Conservation (phyloP, 2,329 filamentous ascomycete species). For the Penicillium sumatraense region DNA sequence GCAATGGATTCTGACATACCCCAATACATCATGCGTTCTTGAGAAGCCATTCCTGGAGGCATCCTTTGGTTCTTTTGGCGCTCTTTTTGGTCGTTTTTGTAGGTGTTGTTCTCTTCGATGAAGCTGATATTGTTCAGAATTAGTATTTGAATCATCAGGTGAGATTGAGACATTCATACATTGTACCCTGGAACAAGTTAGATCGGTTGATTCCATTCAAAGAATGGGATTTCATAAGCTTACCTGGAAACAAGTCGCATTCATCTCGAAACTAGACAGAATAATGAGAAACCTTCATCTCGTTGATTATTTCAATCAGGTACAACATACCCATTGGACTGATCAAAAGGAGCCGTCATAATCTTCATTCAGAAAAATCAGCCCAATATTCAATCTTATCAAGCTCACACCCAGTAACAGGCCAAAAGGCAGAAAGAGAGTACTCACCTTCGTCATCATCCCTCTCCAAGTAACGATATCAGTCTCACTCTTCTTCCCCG, state of each 20-base stretch:
- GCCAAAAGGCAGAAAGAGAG: too few relatives aligned
- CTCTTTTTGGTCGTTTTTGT: slow-evolving; percentile 67
- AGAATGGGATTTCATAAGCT: slow-evolving; percentile 15
- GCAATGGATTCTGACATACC: slow-evolving; percentile 57
- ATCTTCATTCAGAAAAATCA: slow-evolving; percentile 61
- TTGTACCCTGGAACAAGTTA: slow-evolving; percentile 52
- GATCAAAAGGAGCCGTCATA: slow-evolving; percentile 80
- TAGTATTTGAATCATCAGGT: background rate
- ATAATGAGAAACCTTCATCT: too few relatives aligned
- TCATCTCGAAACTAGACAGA: slow-evolving; percentile 83
- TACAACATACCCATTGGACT: slow-evolving; percentile 71
- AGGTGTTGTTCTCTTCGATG: slow-evolving; percentile 86
- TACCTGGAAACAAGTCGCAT: slow-evolving; percentile 88
- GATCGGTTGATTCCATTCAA: slow-evolving; percentile 20
- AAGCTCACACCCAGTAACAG: too few relatives aligned
- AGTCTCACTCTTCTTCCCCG: slow-evolving; percentile 69
- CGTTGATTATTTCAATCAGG: too few relatives aligned
- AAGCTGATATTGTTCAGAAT: slow-evolving; percentile 60
- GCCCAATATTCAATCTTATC: background rate
- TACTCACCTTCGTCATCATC: slow-evolving; percentile 97
- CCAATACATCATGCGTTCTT: slow-evolving; percentile 91
- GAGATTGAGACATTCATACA: slow-evolving; percentile 44
- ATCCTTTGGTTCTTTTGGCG: slow-evolving; percentile 59
- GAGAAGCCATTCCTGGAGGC: slow-evolving; percentile 62
- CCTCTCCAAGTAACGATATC: slow-evolving; percentile 92